phyloP scores from a whole-genome alignment of 1,284 basidiomycete genomes.

The Fomitopsis betulina region DNA sequence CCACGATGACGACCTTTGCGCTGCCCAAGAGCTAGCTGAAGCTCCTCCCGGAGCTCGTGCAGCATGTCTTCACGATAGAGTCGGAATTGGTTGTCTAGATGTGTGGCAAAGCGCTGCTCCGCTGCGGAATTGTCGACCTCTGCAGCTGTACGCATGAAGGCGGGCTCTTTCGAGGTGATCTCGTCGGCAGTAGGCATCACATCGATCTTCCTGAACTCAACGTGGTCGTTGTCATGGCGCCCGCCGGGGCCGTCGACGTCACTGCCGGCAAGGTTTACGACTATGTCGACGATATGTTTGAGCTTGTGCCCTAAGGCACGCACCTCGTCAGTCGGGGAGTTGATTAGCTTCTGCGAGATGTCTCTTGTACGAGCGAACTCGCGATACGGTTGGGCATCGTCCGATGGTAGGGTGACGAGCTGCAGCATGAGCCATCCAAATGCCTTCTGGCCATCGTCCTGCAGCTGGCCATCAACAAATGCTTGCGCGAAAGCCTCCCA shows the following conservation, averaged over 20 bases:
- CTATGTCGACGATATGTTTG: conserved; percentile 35
- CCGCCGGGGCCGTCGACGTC: conserved; percentile 42
- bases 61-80: conserved; percentile 64
- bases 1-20: conserved; percentile 45
- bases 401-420: conserved; percentile 38
- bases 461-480: conserved; percentile 34
- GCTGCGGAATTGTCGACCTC: conserved; percentile 38
- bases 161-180: conserved; percentile 34
- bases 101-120: conserved; percentile 34
- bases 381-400: conserved; percentile 33
- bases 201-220: conserved; percentile 49
- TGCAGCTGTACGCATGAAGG: conserved; percentile 43
- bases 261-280: conserved; percentile 13
- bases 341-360: conserved; percentile 29
- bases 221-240: conserved; percentile 62
- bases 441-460: conserved; percentile 28
- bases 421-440: conserved; percentile 51
- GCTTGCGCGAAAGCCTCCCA: conserved; percentile 41
- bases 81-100: conserved; percentile 64
- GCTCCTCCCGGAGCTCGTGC: conserved; percentile 56
- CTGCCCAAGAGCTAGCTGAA: conserved; percentile 38
- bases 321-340: conserved; percentile 31
- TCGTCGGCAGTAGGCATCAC: conserved; percentile 61
- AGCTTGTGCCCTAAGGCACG: conserved; percentile 37
- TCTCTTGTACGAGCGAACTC: conserved; percentile 29